Conservation (phyloP, 129 eudicot genomes). For the Oenanthe sinensis region DNA sequence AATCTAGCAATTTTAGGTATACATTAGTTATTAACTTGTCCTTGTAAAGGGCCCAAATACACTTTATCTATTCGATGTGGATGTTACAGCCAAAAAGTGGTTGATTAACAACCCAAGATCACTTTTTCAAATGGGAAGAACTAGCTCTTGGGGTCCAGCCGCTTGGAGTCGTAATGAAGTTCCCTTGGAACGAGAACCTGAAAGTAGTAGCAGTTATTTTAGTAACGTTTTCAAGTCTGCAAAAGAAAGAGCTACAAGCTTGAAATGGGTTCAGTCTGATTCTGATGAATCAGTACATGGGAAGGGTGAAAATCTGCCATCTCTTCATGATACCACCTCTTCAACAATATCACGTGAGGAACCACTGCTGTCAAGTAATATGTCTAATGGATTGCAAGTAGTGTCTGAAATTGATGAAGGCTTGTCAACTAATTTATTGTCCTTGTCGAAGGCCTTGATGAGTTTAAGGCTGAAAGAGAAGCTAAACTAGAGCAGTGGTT, state of each 20-base stretch:
- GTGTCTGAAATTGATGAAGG: conserved; percentile 22
- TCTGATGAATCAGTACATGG: conserved; percentile 12
- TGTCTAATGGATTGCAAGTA: conserved; percentile 21
- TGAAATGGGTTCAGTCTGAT: conserved; percentile 49
- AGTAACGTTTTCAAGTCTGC: conserved; percentile 56
- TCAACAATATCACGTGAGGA: conserved; percentile 23
- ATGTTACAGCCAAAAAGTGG: conserved; percentile 72
- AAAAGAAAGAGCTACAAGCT: conserved; percentile 44
- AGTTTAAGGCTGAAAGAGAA: conserved; percentile 67
- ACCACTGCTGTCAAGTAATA: conserved; percentile 21
- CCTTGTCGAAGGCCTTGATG: conserved; percentile 45
- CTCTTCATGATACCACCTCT: conserved; percentile 8
- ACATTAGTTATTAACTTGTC: too few relatives aligned
- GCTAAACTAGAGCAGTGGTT: conserved; percentile 81
- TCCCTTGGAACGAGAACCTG: conserved; percentile 26
- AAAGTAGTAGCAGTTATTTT: conserved; percentile 35
- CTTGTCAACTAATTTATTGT: conserved; percentile 15
- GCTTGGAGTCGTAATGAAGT: conserved; percentile 47
- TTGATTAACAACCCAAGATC: conserved; percentile 36
- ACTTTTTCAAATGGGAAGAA: conserved; percentile 32
- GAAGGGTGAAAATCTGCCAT: conserved; percentile 13
- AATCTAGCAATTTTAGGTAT: too few relatives aligned
- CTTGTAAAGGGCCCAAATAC: too few relatives aligned
- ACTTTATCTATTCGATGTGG: too few relatives aligned
- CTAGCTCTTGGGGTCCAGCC: conserved; percentile 61